Evolutionary conservation across 2,329 filamentous ascomycete species (phyloP).

Genomic region (Acarospora socialis): DNA sequence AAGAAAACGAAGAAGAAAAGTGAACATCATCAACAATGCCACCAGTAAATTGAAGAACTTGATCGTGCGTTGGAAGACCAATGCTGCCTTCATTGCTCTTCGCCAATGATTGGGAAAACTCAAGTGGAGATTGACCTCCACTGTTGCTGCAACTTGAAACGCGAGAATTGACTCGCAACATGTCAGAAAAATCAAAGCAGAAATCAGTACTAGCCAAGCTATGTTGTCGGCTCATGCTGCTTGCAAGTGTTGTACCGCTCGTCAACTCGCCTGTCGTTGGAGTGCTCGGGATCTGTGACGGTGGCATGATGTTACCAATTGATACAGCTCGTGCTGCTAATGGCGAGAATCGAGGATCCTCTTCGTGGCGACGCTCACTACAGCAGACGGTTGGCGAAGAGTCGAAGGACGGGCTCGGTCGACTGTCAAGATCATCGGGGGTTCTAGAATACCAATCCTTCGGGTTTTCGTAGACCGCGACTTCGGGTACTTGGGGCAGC

Average conservation of each 20-base stretch:
- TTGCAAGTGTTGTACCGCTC: conserved; percentile 23
- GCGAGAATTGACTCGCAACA: conserved; percentile 31
- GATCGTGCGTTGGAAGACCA: conserved; percentile 1
- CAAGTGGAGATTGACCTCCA: conserved; percentile 16
- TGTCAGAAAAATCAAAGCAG: conserved; percentile 27
- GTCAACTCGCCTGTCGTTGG: conserved; percentile 23
- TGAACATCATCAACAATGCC: conserved; percentile 17
- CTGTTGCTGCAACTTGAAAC: conserved; percentile 22
- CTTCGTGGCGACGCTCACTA: background rate
- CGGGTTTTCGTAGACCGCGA: conserved; percentile 22
- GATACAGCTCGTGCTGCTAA: background rate
- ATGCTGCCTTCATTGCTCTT: background rate
- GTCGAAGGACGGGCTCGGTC: conserved; percentile 1
- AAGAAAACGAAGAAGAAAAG: conserved; percentile 22
- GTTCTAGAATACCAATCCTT: conserved; percentile 23
- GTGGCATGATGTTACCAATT: background rate
- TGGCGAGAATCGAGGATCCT: background rate
- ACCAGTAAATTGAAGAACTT: conserved; percentile 5
- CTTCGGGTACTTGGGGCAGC: conserved; percentile 7
- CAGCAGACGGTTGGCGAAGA: background rate
- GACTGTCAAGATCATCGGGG: conserved; percentile 7
- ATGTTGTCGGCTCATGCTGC: conserved; percentile 32
- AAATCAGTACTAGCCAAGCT: conserved; percentile 28
- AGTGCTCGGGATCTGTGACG: conserved; percentile 18
- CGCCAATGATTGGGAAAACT: conserved; percentile 1